Conservation (phyloP, 805 yeast genomes). For the Candida nitratophila region DNA sequence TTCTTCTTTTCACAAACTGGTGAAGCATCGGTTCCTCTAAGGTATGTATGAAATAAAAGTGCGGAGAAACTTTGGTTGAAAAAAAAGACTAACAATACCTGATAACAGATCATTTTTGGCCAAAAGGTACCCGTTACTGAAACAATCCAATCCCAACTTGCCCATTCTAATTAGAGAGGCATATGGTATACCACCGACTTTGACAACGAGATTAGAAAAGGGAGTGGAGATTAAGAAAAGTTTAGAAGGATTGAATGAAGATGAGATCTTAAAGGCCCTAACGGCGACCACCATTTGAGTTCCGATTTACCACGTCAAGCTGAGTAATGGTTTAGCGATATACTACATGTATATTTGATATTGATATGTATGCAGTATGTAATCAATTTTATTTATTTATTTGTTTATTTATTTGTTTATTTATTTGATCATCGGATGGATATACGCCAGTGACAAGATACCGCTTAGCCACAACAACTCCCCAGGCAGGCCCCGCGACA, state of each 20-base stretch:
- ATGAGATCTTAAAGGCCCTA: slow-evolving; percentile 34
- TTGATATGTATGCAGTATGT: too few species aligned
- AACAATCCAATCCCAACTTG: slow-evolving; percentile 52
- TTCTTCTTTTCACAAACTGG: slow-evolving; percentile 78
- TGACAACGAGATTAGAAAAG: slow-evolving; percentile 65
- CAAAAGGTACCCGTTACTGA: slow-evolving; percentile 57
- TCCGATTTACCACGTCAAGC: too few species aligned
- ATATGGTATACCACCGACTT: slow-evolving; percentile 61
- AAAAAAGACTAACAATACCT: not conserved
- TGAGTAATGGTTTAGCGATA: too few species aligned
- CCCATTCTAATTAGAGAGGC: slow-evolving; percentile 80
- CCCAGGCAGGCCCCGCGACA: not conserved
- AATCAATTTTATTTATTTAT: too few species aligned
- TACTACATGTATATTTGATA: too few species aligned
- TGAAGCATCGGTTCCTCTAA: slow-evolving; percentile 59
- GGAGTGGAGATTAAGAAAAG: slow-evolving; percentile 43
- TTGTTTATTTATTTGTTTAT: too few species aligned
- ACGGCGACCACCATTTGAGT: not conserved
- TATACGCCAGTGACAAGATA: not conserved
- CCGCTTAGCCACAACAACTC: not conserved
- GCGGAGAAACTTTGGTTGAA: slow-evolving; percentile 3
- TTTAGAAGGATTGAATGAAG: slow-evolving; percentile 41
- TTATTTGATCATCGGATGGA: too few species aligned
- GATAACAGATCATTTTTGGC: slow-evolving; percentile 46
- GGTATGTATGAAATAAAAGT: slow-evolving; percentile 24